Evolutionary conservation across 2,329 filamentous ascomycete species (phyloP).

Genomic region (Fusarium multiceps): DNA sequence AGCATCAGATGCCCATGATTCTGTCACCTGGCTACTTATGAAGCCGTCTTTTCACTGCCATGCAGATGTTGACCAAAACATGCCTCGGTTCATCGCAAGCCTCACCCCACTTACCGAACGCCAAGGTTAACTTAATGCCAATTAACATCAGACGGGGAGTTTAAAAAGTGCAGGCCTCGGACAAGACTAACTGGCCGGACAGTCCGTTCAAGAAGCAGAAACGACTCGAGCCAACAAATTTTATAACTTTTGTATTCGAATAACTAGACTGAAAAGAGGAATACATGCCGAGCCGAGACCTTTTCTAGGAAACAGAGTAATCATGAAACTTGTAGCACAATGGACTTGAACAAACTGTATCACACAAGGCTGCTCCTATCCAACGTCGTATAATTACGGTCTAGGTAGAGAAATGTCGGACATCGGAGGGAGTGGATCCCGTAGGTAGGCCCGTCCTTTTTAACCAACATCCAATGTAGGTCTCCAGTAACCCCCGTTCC

Average conservation of each 20-base stretch:
- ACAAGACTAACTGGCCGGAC: not conserved
- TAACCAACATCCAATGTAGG: not conserved
- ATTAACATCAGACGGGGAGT: conserved; percentile 9
- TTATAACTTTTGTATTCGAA: not conserved
- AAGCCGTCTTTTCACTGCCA: not conserved
- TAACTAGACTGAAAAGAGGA: not conserved
- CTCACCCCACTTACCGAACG: conserved; percentile 25
- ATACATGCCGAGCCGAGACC: not conserved
- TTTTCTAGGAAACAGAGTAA: not conserved
- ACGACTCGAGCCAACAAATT: not conserved
- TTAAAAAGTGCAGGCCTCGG: conserved; percentile 13
- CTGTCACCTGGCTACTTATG: not conserved
- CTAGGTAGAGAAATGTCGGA: not conserved
- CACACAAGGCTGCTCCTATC: not conserved
- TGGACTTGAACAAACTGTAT: not conserved
- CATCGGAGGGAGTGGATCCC: conserved; percentile 6
- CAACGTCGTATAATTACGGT: not conserved
- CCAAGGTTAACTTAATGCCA: not conserved
- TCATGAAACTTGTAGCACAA: not conserved
- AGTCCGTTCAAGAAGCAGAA: not conserved
- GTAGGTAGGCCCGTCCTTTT: conserved; percentile 4
- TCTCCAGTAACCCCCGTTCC: not conserved
- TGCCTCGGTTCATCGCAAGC: conserved; percentile 35
- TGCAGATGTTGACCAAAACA: conserved; percentile 4
- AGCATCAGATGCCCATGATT: not conserved